phyloP scores from a whole-genome alignment of 2,329 filamentous ascomycete genomes.

The Xylariomycetidae sp. region DNA sequence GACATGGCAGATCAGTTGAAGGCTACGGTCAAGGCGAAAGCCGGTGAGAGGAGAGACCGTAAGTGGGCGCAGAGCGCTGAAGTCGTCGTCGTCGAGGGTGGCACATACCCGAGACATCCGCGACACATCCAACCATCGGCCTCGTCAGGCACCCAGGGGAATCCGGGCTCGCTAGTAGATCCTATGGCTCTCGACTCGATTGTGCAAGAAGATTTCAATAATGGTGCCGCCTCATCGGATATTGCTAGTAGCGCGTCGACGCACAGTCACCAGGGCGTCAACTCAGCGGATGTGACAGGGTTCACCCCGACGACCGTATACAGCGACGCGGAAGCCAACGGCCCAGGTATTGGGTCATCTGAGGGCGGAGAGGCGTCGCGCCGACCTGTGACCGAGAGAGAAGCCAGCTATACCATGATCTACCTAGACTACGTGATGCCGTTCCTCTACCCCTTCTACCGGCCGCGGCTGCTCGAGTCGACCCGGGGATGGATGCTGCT shows the following conservation, averaged over 20 bases:
- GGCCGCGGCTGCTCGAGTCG: conserved; percentile 49
- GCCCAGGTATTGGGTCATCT: background rate
- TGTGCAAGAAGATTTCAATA: background rate
- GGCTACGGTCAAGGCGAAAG: conserved; percentile 51
- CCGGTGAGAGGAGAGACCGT: conserved; percentile 43
- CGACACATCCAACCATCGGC: too few relatives aligned
- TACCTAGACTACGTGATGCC: conserved; percentile 61
- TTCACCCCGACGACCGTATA: background rate
- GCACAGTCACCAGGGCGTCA: too few relatives aligned
- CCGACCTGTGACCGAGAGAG: too few relatives aligned
- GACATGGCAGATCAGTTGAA: conserved; percentile 42
- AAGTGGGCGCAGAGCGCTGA: conserved; percentile 41
- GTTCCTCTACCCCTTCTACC: conserved; percentile 60
- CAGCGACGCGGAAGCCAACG: background rate
- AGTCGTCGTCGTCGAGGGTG: background rate
- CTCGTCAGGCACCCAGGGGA: too few relatives aligned
- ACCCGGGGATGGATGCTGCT: conserved; percentile 58
- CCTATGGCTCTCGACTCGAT: background rate
- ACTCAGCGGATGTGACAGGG: too few relatives aligned
- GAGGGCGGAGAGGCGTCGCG: too few relatives aligned
- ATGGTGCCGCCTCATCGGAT: background rate
- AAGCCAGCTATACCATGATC: conserved; percentile 43
- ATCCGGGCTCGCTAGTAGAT: background rate
- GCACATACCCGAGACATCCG: too few relatives aligned
- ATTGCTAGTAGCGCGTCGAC: background rate